Evolutionary conservation across 805 yeast genomes (phyloP), one percentile per base, ranked within the genome.

Genomic region (Scheffersomyces lignosus): DNA sequence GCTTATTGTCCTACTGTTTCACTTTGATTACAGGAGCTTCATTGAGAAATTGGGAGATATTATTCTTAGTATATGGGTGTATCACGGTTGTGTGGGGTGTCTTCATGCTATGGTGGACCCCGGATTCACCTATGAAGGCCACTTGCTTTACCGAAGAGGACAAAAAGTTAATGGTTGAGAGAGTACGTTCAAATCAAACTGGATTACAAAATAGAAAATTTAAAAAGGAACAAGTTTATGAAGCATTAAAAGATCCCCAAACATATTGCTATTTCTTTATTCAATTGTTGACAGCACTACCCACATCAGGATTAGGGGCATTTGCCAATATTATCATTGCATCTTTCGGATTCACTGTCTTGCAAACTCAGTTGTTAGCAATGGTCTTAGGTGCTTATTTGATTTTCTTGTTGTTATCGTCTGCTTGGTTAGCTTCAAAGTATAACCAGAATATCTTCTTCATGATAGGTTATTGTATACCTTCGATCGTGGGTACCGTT

Each of bases 341-440:
- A n/a, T n/a, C n/a, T n/a, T n/a, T n/a, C n/a, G n/a, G n/a, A n/a
- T n/a, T n/a, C n/a, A n/a, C n/a, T 59, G 45, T 42, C 29, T 47
- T 51, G 36, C 54, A 48, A 32, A 55, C 64, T 5, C 61, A 62
- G 22, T 47, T 64, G 18, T 46, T 62, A 20, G 48, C 64, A 25
- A 60, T 64, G 51, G 56, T 57, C 9, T 37, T 52, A 6, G 70
- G 69, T 31, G 60, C 58, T 2, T 55, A 60, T 38, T 44, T 58
- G 30, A 46, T 58, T 16, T 18, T 59, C 28, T 36, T 60, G 38
- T 37, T 56, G 22, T 37, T 42, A 27, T 20, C 44, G 29, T 45
- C 56, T 13, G 58, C 62, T 8, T 53, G 46, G 40, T 30, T 58
- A 6, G 41, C 61, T 3, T 33, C 37, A 15, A 46, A 32, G 34